Conservation (phyloP, 2,329 filamentous ascomycete species). For the Phoma sp. region DNA sequence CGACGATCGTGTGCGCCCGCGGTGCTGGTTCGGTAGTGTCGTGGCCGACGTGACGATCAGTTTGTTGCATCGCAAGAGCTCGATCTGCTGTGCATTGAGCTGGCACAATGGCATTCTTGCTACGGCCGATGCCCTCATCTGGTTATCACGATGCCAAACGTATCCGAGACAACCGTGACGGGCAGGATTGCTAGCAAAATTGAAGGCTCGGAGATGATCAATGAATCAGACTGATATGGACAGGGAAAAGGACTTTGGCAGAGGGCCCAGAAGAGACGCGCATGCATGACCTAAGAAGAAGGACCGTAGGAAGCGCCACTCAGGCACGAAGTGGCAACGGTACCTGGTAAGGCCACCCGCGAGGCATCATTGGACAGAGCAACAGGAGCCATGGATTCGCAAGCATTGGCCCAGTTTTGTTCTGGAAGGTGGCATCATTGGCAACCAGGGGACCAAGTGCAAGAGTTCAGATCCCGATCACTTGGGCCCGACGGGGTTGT, state of each 20-base stretch:
- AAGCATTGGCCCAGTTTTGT: conserved; percentile 7
- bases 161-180: conserved; percentile 11
- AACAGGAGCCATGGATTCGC: neutral
- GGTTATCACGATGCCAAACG: conserved; percentile 5
- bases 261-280: conserved; percentile 1
- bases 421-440: conserved; percentile 14
- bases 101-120: conserved; percentile 3
- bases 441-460: neutral
- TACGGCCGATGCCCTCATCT: neutral
- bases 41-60: conserved; percentile 8
- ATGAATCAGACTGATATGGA: conserved; percentile 4
- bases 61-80: neutral
- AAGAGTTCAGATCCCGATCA: conserved; percentile 7
- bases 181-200: conserved; percentile 8
- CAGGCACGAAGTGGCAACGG: conserved; percentile 8
- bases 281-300: conserved; percentile 1
- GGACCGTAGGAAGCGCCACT: conserved; percentile 1
- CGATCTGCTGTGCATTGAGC: conserved; percentile 1
- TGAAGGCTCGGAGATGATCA: conserved; percentile 12
- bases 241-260: conserved; percentile 4
- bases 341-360: conserved; percentile 13
- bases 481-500: conserved; percentile 14
- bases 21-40: neutral
- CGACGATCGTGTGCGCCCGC: conserved; percentile 13
- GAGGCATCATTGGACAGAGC: conserved; percentile 4